Base-by-base conservation (phyloP, 768 basidiomycete species). In the Pisolithus albus region DNA sequence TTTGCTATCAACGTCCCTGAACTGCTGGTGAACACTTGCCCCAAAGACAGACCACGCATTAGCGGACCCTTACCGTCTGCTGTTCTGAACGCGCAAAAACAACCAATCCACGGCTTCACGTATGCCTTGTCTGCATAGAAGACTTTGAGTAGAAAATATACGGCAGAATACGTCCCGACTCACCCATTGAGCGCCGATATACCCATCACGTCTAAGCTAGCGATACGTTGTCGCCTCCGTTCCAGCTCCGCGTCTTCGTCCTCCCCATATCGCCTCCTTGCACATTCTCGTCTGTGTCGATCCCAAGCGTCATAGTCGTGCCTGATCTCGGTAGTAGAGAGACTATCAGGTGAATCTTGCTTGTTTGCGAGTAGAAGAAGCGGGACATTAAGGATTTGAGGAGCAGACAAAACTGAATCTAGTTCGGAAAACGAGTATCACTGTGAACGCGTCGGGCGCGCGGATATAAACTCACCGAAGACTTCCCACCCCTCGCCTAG, bases 401-500 rank as follows among this genome's bases (percentile, higher is more conserved):
- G 93, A 1, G 88, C 83, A 15, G 88, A 89, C 15, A 96, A 80
- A 6, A 97, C 92, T 7, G 81, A 76, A 60, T 96, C 92, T 83
- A 68, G 46, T 53, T 36, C 32, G n/a, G 24, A 23, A 43, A 26
- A 6, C 1, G 47, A 56, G 50, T 43, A 46, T 34, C 40, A 46
- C 67, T 46, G 60, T 52, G 42, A 46, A 50, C 24, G 47, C 42
- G 50, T 38, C 34, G 24, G 47, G 50, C 42, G 38, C 37, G 47
- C 21, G 21, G 24, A 36, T 10, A 13, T 5, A 7, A 18, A 69
- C 88, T 52, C 68, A 96, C 95, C 93, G 60, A 99, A 98, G 7
- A 92, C 94, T 56, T 92, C 88, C 95, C 95, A 98, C 15, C 92
- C 91, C 74, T 98, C 96, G 45, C 84, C 80, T 24, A 98, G 73